Evolutionary conservation across 768 basidiomycete species (phyloP), one percentile per base, ranked within the genome.

Genomic region (Kwoniella pini): DNA sequence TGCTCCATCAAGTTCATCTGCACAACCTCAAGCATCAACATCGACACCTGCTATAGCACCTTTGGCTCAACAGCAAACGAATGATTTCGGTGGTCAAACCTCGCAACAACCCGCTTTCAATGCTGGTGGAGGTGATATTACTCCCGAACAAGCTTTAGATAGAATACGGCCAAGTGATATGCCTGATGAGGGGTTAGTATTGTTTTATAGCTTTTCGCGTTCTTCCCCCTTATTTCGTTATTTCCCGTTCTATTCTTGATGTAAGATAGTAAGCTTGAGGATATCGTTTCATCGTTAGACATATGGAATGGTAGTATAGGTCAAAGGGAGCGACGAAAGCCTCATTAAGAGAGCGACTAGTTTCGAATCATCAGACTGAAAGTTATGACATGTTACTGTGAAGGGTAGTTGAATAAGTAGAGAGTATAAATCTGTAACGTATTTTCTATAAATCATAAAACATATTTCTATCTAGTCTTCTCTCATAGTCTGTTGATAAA

Each of bases 171-270:
- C 31, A 81, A 92, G 15, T 88, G 92, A 96, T 79, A 92, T 91
- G 90, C 91, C 92, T 79, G 94, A 96, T 70, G 93, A 95, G 89
- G 93, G 93, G 94, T 97, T 85, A 91, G 92, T 84, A 54, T 46
- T 9, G 56, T 64, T 79, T 76, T 79, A 76, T 67, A 80, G 38
- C 30, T 17, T 31, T 28, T 50, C 27, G n/a, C 21, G 27, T 44
- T n/a, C 19, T 24, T 28, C 27, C 27, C 45, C 10, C 7, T 17
- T 9, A 82, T 81, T 80, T 81, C 81, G 83, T 7, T 85, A 83
- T 83, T 83, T 83, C 83, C n/a, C n/a, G n/a, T n/a, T n/a, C n/a
- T n/a, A n/a, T n/a, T n/a, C 15, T 36, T 36, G 33, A 36, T 36
- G 19, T 84, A 85, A 85, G 85, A 86, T 83, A 85, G 82, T 86